phyloP scores from a whole-genome alignment of 345 rosid species.

The Ailanthus altissimus region DNA sequence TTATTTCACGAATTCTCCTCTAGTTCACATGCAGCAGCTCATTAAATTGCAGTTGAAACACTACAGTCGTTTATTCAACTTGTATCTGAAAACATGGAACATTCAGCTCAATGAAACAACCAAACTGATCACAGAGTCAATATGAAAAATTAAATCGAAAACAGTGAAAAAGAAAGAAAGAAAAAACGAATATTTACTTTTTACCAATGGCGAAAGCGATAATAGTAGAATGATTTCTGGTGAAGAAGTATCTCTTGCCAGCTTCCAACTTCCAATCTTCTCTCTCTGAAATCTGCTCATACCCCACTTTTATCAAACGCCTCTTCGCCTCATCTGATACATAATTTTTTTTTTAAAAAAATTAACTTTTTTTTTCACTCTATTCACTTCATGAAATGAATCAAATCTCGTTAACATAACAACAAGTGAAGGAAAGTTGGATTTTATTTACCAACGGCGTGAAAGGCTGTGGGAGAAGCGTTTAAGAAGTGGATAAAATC shows the following conservation, averaged over 20 bases:
- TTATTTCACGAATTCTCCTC: not conserved
- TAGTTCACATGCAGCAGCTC: not conserved
- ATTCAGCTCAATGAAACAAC: not conserved
- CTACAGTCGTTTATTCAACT: not conserved
- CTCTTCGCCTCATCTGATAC: conserved; percentile 78
- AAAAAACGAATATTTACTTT: conserved; percentile 40
- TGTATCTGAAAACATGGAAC: not conserved
- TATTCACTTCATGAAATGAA: not conserved
- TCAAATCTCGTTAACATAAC: conserved; percentile 17
- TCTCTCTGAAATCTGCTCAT: conserved; percentile 72
- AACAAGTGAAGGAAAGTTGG: not conserved
- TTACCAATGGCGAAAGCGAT: conserved; percentile 92
- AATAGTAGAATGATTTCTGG: conserved; percentile 85
- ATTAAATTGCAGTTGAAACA: not conserved
- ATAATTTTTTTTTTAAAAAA: conserved; percentile 26
- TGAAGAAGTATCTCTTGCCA: conserved; percentile 87
- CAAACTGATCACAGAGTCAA: not conserved
- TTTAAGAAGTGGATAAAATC: conserved; percentile 82
- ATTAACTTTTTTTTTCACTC: not conserved
- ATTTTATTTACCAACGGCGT: conserved; percentile 76
- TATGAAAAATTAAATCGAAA: not conserved
- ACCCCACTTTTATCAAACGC: conserved; percentile 63
- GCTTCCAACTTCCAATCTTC: conserved; percentile 80
- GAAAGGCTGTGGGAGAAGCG: conserved; percentile 98
- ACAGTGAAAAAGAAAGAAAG: not conserved